Percentiles rank a stretch among this genome's conserved stretches.
phyloP scores from a whole-genome alignment of 1,284 basidiomycete genomes.

The Naganishia sp. region DNA sequence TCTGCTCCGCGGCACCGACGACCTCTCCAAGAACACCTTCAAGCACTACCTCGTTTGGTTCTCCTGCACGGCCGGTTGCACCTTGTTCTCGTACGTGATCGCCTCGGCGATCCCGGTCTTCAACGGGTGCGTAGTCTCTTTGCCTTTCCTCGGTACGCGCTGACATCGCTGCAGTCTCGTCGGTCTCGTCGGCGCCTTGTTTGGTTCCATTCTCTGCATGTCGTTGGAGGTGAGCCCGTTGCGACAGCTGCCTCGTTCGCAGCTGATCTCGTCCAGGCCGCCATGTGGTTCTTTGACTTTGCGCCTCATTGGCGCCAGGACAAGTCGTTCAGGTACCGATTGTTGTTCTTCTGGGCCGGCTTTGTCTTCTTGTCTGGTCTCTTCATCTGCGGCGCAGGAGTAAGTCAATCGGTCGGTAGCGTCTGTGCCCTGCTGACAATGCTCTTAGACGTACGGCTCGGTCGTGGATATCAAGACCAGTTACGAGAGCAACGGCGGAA shows the following conservation, averaged over 20 bases:
- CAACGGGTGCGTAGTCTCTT: constrained; percentile 12
- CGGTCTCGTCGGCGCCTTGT: constrained; percentile 20
- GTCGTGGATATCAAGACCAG: constrained; percentile 25
- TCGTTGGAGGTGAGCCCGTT: background rate
- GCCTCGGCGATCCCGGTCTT: constrained; percentile 29
- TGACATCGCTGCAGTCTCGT: constrained; percentile 2
- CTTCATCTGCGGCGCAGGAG: constrained; percentile 27
- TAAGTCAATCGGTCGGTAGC: background rate
- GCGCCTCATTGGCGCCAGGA: constrained; percentile 3
- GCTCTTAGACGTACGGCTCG: constrained; percentile 21
- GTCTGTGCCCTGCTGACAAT: background rate
- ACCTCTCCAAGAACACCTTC: constrained; percentile 42
- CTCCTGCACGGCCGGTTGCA: constrained; percentile 34
- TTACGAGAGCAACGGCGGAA: constrained; percentile 16
- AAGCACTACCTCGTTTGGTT: constrained; percentile 47
- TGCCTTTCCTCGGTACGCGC: background rate
- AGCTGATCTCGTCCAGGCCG: background rate
- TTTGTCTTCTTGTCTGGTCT: constrained; percentile 19
- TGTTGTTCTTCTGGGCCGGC: constrained; percentile 4
- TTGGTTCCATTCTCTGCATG: constrained; percentile 14
- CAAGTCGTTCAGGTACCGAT: constrained; percentile 12
- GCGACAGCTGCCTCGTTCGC: background rate
- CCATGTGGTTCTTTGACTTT: constrained; percentile 31
- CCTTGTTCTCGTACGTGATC: constrained; percentile 40
- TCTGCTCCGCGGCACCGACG: constrained; percentile 41